Evolutionary conservation across 2,329 filamentous ascomycete genomes (phyloP).

Genomic region (Trichoderma asperellum): DNA sequence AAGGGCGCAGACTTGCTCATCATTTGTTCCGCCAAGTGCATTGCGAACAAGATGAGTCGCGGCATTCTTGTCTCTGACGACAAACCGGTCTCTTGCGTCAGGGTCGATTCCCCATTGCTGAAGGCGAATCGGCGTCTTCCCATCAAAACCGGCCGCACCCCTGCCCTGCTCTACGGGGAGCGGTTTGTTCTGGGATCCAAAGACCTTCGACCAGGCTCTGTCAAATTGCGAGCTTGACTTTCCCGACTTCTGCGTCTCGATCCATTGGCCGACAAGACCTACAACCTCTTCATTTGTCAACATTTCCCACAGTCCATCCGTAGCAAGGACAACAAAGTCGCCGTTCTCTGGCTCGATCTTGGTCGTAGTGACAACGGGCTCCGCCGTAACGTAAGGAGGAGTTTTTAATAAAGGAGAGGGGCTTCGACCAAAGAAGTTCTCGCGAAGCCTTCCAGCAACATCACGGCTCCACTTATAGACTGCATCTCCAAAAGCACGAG

Average conservation of each 20-base stretch:
- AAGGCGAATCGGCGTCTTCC: slow-evolving; percentile 83
- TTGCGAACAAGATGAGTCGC: slow-evolving; percentile 96
- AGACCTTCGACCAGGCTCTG: slow-evolving; percentile 67
- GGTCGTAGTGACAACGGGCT: slow-evolving; percentile 91
- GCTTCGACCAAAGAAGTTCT: slow-evolving; percentile 83
- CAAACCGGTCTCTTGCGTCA: slow-evolving; percentile 77
- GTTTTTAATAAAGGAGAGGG: slow-evolving; percentile 80
- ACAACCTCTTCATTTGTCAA: slow-evolving; percentile 97
- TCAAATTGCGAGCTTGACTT: slow-evolving; percentile 67
- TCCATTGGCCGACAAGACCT: slow-evolving; percentile 94
- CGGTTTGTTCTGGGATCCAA: slow-evolving; percentile 54
- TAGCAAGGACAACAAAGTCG: slow-evolving; percentile 95
- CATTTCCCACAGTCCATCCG: slow-evolving; percentile 99
- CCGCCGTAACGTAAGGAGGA: slow-evolving; percentile 95
- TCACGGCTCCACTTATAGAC: slow-evolving; percentile 95
- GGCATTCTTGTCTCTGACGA: slow-evolving; percentile 93
- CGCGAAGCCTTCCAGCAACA: slow-evolving; percentile 79
- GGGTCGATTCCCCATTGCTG: slow-evolving; percentile 86
- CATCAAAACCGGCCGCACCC: slow-evolving; percentile 53
- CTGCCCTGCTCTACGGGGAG: slow-evolving; percentile 76
- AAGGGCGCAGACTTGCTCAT: slow-evolving; percentile 90
- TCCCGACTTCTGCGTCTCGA: slow-evolving; percentile 71
- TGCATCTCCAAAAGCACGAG: slow-evolving; percentile 92
- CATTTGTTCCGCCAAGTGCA: slow-evolving; percentile 88
- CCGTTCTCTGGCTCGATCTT: slow-evolving; percentile 86